Percentiles rank a stretch among this genome's conserved stretches.
phyloP scores from a whole-genome alignment of 805 yeast species.

The Maudiozyma turicensis region DNA sequence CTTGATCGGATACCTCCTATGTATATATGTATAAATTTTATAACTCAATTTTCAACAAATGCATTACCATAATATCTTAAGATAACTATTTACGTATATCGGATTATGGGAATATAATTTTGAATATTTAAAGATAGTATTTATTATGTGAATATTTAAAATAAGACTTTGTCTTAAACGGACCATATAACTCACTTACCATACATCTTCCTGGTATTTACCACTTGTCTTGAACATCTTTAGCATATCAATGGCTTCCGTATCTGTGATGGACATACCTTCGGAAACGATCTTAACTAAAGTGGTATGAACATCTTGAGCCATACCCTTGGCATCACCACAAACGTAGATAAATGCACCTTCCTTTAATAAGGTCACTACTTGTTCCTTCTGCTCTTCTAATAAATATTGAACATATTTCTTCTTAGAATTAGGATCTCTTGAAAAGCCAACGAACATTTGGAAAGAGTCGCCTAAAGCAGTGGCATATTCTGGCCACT shows the following conservation, averaged over 20 bases:
- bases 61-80: too few species aligned
- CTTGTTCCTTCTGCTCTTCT: conserved; percentile 37
- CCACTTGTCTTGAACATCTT: conserved; percentile 75
- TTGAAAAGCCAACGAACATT: conserved; percentile 76
- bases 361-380: conserved; percentile 39
- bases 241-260: conserved; percentile 65
- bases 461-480: conserved; percentile 54
- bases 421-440: conserved; percentile 49
- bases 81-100: too few species aligned
- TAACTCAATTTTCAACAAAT: not conserved
- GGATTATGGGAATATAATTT: too few species aligned
- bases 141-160: not conserved
- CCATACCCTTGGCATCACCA: conserved; percentile 96
- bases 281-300: conserved; percentile 52
- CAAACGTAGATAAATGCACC: conserved; percentile 93
- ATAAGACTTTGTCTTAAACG: not conserved
- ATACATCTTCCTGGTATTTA: conserved; percentile 94
- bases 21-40: not conserved
- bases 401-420: conserved; percentile 83
- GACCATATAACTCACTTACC: conserved; percentile 40
- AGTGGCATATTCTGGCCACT: conserved; percentile 72
- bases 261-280: conserved; percentile 52
- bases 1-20: not conserved
- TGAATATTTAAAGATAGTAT: too few species aligned
- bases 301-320: conserved; percentile 78